phyloP scores from a whole-genome alignment of 352 stramenopile species.

The Pythium volutum region DNA sequence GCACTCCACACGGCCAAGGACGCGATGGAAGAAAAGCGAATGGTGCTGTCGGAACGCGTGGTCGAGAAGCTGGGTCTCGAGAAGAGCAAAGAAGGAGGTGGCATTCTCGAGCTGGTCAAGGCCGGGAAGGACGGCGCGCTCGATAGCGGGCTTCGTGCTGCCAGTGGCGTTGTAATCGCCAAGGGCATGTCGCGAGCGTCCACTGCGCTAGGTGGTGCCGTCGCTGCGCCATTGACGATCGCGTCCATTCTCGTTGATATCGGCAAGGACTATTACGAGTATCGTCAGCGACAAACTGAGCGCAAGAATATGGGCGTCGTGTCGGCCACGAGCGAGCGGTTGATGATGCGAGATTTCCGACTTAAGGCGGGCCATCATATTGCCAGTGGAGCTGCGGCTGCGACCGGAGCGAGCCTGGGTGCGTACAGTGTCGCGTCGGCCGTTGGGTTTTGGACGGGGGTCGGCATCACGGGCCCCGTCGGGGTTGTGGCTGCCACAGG shows the following conservation, averaged over 20 bases:
- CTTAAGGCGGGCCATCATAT: constrained; percentile 82
- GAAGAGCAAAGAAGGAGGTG: constrained; percentile 27
- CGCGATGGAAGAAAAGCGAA: constrained; percentile 54
- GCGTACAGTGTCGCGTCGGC: constrained; percentile 70
- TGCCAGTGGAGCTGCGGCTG: constrained; percentile 66
- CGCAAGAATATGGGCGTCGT: constrained; percentile 60
- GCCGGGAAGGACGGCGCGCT: constrained; percentile 71
- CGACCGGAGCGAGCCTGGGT: constrained; percentile 68
- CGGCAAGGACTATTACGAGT: constrained; percentile 84
- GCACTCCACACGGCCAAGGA: constrained; percentile 38
- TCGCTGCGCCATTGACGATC: constrained; percentile 73
- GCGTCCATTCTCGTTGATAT: constrained; percentile 86
- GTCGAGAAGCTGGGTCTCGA: constrained; percentile 53
- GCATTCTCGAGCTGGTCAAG: constrained; percentile 50
- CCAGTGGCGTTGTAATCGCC: constrained; percentile 66
- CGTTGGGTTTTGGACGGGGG: constrained; percentile 76
- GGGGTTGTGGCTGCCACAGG: constrained; percentile 74
- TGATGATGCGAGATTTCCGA: constrained; percentile 83
- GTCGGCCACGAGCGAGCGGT: constrained; percentile 66
- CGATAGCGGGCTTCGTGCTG: constrained; percentile 79
- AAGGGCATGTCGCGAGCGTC: constrained; percentile 63
- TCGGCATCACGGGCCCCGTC: constrained; percentile 72
- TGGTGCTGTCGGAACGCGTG: constrained; percentile 54
- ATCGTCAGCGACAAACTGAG: constrained; percentile 72
- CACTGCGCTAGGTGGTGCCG: constrained; percentile 47